Base-by-base conservation (phyloP, 805 yeast genomes). In the Monosporozyma aquatica region DNA sequence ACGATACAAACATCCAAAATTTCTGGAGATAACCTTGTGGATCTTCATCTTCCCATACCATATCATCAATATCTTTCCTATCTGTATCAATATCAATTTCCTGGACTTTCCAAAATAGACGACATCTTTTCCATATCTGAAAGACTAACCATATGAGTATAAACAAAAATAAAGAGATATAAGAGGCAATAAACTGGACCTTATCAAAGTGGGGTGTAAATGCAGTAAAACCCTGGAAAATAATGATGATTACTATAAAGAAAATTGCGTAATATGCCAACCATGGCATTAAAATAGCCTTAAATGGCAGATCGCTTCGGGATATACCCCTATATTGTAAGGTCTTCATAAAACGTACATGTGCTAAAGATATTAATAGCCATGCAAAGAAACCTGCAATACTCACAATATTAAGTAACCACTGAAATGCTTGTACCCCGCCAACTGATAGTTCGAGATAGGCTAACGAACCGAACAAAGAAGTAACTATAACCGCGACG, bases 401-500 rank as follows among this genome's bases (percentile, higher is more conserved):
- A n/a, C 84, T 81, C 11, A 82, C 74, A 51, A 81, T 77, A 60
- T 78, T 79, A 47, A 80, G 64, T 45, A 81, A 67, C 87, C 87
- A 81, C 53, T 70, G 61, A 62, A 81, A 81, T 29, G 75, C 86
- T 5, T 71, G 67, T 34, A 56, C 54, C 38, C 80, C 80, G 40
- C 69, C 62, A 26, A 58, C 55, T 9, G 79, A 69, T 21, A 74
- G 73, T 24, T 62, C 65, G 58, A 81, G 59, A 65, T 71, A 78
- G 4, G 77, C 84, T 42, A 81, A 62, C 14, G 74, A 61, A 32
- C 87, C 87, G 54, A 80, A 75, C 4, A 67, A 48, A 2, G 84
- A 68, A 7, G 84, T 75, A 54, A 67, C 58, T 3, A 71, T 40
- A 22, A 79, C 84, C 14, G 79, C 67, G 27, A 68, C 55, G 50